Evolutionary conservation across 148 eudicot genomes (phyloP).

Genomic region (Diospyros kaki): DNA sequence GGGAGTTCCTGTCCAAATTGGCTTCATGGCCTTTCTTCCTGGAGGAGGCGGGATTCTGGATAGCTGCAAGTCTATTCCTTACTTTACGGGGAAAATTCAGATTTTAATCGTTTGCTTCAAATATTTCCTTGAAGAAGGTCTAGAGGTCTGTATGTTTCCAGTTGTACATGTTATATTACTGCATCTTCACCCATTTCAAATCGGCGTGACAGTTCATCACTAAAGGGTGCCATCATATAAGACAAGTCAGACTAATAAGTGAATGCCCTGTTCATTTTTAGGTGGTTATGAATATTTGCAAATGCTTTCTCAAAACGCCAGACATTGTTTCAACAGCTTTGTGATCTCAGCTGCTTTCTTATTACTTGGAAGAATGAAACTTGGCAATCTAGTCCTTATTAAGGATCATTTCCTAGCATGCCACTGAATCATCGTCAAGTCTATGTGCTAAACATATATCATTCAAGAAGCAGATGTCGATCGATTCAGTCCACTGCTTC

Average conservation of each 20-base stretch:
- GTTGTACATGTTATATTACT: neutral
- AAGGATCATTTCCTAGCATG: neutral
- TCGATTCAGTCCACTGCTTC: neutral
- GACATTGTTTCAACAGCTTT: neutral
- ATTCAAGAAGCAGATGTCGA: no score
- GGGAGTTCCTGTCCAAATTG: conserved; percentile 4
- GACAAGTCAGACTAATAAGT: conserved; percentile 11
- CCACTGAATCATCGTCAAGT: neutral
- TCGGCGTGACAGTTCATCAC: neutral
- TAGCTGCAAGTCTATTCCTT: neutral
- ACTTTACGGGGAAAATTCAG: conserved; percentile 8
- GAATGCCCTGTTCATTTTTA: conserved; percentile 3
- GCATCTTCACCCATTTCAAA: conserved; percentile 6
- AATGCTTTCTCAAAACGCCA: neutral
- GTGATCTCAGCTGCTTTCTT: neutral
- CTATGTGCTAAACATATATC: neutral
- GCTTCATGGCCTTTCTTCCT: neutral
- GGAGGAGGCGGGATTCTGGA: neutral
- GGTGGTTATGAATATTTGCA: neutral
- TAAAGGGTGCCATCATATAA: conserved; percentile 11
- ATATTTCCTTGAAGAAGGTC: conserved; percentile 13
- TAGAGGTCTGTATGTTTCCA: conserved; percentile 16
- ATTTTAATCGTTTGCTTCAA: conserved; percentile 12
- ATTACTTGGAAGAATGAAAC: neutral
- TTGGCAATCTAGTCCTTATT: no score